Evolutionary conservation across 345 rosid species (phyloP).

Genomic region (Euphorbia pulcherrima): DNA sequence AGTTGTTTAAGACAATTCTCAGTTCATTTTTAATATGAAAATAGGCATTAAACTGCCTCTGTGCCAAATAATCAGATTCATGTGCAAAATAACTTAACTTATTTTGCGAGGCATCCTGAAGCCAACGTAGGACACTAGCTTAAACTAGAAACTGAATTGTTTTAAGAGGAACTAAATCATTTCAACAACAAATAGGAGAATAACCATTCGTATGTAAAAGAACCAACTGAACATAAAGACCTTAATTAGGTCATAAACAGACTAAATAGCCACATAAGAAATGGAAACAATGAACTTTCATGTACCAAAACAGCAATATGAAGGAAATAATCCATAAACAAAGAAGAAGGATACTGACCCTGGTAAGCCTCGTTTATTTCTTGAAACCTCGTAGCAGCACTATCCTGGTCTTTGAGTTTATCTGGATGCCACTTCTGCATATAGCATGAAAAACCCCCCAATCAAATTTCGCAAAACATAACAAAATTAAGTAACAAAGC

Average conservation of each 20-base stretch:
- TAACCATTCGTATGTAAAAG: neutral
- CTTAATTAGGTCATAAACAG: neutral
- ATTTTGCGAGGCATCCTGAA: neutral
- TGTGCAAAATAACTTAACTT: too few relatives aligned
- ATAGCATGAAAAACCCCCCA: slow-evolving; percentile 2
- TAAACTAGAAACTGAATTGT: neutral
- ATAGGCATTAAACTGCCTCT: neutral
- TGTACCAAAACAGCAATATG: neutral
- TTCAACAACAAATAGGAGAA: neutral
- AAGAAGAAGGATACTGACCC: slow-evolving; percentile 37
- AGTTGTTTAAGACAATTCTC: neutral
- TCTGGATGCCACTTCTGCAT: slow-evolving; percentile 97
- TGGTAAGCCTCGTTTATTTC: slow-evolving; percentile 96
- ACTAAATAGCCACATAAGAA: neutral
- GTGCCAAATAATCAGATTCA: neutral
- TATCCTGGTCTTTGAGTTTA: slow-evolving; percentile 58
- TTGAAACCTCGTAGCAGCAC: slow-evolving; percentile 78
- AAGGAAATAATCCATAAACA: neutral
- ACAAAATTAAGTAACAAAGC: too few relatives aligned
- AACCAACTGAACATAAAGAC: neutral
- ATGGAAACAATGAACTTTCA: neutral
- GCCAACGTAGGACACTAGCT: neutral
- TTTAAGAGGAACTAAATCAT: neutral
- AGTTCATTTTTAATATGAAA: neutral
- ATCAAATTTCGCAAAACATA: neutral